Percentiles rank a stretch among this genome's conserved stretches.
Evolutionary conservation across 2,329 filamentous ascomycete species (phyloP).

Genomic region (Xylaria sp.): DNA sequence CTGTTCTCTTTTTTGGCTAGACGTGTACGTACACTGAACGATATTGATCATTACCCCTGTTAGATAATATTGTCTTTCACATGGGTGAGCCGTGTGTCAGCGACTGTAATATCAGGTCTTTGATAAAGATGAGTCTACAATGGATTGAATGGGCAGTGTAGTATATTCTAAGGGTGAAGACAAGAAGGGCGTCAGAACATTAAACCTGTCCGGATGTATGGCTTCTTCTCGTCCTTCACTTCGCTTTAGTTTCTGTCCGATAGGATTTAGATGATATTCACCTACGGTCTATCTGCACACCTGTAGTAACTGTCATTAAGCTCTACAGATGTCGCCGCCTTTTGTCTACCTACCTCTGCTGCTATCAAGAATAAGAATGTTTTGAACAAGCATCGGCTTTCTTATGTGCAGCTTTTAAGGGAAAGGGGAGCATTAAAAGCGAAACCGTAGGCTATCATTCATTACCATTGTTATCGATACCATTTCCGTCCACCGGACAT

Average conservation of each 20-base stretch:
- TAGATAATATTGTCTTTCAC: not conserved
- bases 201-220: not conserved
- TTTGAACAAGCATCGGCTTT: too few relatives aligned
- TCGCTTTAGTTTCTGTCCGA: not conserved
- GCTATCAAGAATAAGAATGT: not conserved
- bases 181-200: not conserved
- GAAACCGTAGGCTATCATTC: too few relatives aligned
- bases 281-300: too few relatives aligned
- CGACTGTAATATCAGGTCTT: not conserved
- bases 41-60: constrained; percentile 5
- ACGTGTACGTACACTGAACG: constrained; percentile 17
- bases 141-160: too few relatives aligned
- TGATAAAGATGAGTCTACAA: too few relatives aligned
- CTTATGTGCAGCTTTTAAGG: too few relatives aligned
- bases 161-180: too few relatives aligned
- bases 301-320: not conserved
- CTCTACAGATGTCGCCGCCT: not conserved
- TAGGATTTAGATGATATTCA: not conserved
- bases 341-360: not conserved
- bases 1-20: constrained; percentile 17
- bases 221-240: too few relatives aligned
- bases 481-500: too few relatives aligned
- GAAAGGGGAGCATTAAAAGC: too few relatives aligned
- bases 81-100: too few relatives aligned
- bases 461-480: too few relatives aligned